Percentiles rank a stretch among this genome's conserved stretches.
Conservation (phyloP, 2,329 filamentous ascomycete species). For the Pseudogymnoascus sp. region DNA sequence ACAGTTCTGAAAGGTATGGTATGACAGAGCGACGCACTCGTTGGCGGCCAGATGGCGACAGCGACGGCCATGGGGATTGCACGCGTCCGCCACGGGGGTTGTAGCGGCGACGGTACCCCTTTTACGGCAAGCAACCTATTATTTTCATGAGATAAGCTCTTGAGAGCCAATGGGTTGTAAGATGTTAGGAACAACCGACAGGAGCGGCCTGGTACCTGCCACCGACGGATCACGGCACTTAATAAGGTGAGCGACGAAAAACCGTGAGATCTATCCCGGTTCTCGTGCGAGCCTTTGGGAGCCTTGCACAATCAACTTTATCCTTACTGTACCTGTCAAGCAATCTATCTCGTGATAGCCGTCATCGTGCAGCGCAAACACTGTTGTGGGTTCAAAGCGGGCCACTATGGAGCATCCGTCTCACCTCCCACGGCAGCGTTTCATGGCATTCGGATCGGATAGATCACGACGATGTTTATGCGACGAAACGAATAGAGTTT, state of each 20-base stretch:
- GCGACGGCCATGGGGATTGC: not conserved
- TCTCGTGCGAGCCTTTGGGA: not conserved
- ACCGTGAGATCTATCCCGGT: not conserved
- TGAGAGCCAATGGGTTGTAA: not conserved
- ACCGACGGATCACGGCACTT: not conserved
- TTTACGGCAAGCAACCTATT: not conserved
- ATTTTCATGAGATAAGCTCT: not conserved
- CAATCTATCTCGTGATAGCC: not conserved
- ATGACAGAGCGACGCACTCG: too few relatives aligned
- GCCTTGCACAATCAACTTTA: not conserved
- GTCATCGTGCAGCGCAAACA: not conserved
- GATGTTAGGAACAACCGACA: not conserved
- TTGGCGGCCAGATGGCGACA: not conserved
- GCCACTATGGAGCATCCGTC: slow-evolving; percentile 13
- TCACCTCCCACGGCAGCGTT: not conserved
- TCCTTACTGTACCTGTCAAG: not conserved
- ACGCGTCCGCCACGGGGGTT: not conserved
- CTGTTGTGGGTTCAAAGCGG: not conserved
- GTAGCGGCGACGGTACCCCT: not conserved
- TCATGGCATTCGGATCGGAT: not conserved
- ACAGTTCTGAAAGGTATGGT: too few relatives aligned
- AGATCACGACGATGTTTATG: slow-evolving; percentile 3
- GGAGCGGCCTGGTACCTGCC: not conserved
- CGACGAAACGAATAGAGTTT: slow-evolving; percentile 8
- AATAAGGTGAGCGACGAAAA: not conserved